A percentile compares a stretch with the other conserved stretches of the same genome.
Evolutionary conservation across 495 filamentous ascomycete species (phyloP).

Genomic region (Copromyces sp.): DNA sequence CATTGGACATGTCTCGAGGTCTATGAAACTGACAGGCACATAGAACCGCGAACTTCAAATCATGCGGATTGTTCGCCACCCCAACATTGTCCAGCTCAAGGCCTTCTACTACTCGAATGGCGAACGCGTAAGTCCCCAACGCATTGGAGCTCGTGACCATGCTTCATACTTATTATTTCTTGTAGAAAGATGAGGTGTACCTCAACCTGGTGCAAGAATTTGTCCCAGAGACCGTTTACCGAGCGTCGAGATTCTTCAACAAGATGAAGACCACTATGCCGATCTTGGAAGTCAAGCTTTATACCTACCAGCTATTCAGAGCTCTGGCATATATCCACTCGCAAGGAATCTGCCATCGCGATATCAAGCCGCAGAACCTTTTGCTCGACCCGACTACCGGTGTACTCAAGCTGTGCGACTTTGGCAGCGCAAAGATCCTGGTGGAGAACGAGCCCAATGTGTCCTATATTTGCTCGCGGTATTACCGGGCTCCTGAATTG

Average conservation of each 20-base stretch:
- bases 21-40: conserved; percentile 25
- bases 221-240: conserved; percentile 96
- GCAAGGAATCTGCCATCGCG: conserved; percentile 96
- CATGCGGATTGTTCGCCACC: conserved; percentile 97
- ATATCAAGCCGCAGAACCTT: conserved; percentile 98
- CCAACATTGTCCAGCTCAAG: conserved; percentile 97
- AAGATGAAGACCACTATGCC: conserved; percentile 99
- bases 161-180: conserved; percentile 11
- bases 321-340: conserved; percentile 98
- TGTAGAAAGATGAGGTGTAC: conserved; percentile 97
- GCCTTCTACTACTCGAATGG: conserved; percentile 99
- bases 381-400: conserved; percentile 83
- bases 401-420: conserved; percentile 95
- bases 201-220: conserved; percentile 97
- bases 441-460: conserved; percentile 99
- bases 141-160: background rate
- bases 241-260: conserved; percentile 98
- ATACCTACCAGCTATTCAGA: conserved; percentile 98
- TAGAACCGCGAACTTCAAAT: conserved; percentile 99
- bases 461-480: conserved; percentile 98
- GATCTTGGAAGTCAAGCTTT: conserved; percentile 95
- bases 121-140: conserved; percentile 62
- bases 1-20: background rate
- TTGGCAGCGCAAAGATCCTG: conserved; percentile 96
- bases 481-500: conserved; percentile 95